Conservation (phyloP, 2,329 filamentous ascomycete genomes). For the Clonostachys rhizophaga region DNA sequence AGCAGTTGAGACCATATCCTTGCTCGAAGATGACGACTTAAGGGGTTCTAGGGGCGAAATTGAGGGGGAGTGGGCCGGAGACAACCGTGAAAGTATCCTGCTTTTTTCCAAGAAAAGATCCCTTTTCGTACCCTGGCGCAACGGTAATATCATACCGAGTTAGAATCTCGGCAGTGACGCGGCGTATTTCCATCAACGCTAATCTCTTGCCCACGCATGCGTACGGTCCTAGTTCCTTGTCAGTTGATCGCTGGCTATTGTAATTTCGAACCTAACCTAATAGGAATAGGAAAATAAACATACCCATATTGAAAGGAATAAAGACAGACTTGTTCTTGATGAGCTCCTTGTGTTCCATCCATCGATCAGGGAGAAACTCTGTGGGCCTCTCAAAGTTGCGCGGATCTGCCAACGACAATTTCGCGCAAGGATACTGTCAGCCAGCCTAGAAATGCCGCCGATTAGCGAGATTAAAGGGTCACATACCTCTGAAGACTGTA, state of each 20-base stretch:
- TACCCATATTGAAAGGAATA: slow-evolving; percentile 19
- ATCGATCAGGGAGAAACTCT: slow-evolving; percentile 25
- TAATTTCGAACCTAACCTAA: no score
- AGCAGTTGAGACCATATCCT: no score
- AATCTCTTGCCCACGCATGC: slow-evolving; percentile 28
- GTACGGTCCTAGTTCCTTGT: slow-evolving; percentile 6
- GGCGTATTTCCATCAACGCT: slow-evolving; percentile 2
- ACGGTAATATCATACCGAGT: background rate
- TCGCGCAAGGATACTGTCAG: background rate
- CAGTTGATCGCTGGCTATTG: background rate
- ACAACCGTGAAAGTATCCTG: slow-evolving; percentile 1
- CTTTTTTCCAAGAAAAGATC: background rate
- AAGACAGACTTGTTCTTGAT: slow-evolving; percentile 12
- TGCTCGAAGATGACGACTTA: no score
- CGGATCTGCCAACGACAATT: slow-evolving; percentile 4
- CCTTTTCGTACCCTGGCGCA: slow-evolving; percentile 6
- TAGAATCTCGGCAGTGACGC: background rate
- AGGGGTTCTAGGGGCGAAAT: background rate
- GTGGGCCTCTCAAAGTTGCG: slow-evolving; percentile 8
- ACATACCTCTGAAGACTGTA: background rate
- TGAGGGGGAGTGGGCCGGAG: background rate
- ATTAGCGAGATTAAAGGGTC: background rate
- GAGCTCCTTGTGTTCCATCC: slow-evolving; percentile 20
- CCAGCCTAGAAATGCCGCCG: background rate
- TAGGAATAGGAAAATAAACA: background rate